These are phyloP conservation scores for Coix lacrymajobi DNA, from an alignment of 176 grass and related monocot species.

Conservation along the genomic window DNA sequence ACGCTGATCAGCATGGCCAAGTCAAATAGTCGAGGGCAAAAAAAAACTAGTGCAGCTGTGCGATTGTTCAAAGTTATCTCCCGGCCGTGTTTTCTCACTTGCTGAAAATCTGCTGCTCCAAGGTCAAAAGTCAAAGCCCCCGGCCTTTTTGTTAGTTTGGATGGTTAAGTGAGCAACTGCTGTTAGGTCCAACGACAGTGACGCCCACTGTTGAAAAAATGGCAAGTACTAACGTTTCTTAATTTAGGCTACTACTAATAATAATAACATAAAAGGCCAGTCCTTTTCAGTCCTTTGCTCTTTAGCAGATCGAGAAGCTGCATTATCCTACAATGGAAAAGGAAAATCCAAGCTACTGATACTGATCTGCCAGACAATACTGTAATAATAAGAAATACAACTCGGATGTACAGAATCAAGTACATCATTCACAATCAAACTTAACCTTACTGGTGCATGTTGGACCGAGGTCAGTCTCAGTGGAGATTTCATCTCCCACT, in stretches of 20 bases:
- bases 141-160: background rate
- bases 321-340: background rate
- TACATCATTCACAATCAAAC: background rate
- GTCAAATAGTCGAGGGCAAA: background rate
- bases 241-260: background rate
- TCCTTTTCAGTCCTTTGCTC: background rate
- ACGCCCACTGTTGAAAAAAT: background rate
- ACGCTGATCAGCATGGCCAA: background rate
- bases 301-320: background rate
- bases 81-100: background rate
- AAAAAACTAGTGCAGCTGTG: background rate
- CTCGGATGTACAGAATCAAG: background rate
- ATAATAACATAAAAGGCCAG: background rate
- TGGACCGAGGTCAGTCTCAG: no score
- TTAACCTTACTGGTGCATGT: background rate
- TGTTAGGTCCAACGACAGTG: conserved; percentile 25
- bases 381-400: background rate
- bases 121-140: conserved; percentile 7
- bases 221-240: background rate
- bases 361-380: background rate
- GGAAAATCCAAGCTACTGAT: background rate
- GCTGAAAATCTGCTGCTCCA: background rate
- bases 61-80: background rate
- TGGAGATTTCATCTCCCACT: no score
- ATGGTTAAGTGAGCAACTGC: background rate